Percentiles rank a stretch among this genome's conserved stretches.
Conservation (phyloP, 2,329 filamentous ascomycete genomes). For the Byssochlamys sp. region DNA sequence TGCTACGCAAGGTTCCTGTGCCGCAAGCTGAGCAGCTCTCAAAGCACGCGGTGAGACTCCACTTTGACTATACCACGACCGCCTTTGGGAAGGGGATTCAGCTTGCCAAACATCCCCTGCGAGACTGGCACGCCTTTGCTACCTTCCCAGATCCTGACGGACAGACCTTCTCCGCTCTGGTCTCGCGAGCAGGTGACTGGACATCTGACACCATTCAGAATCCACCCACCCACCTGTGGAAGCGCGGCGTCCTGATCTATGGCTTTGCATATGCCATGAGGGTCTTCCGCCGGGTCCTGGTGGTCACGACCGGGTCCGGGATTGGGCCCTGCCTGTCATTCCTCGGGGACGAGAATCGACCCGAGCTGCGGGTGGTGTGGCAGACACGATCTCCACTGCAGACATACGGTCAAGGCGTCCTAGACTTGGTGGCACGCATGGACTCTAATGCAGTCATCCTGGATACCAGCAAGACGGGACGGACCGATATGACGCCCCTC, state of each 20-base stretch:
- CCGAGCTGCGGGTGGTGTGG: conserved; percentile 55
- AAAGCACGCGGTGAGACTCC: conserved; percentile 60
- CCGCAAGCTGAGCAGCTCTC: conserved; percentile 58
- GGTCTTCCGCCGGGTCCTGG: conserved; percentile 55
- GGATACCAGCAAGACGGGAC: conserved; percentile 52
- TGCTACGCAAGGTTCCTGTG: conserved; percentile 59
- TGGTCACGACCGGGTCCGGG: conserved; percentile 64
- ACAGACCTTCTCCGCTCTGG: conserved; percentile 56
- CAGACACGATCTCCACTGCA: conserved; percentile 51
- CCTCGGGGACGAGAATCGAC: conserved; percentile 40
- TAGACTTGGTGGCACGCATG: conserved; percentile 46
- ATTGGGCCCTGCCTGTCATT: conserved; percentile 61
- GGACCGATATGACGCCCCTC: conserved; percentile 52
- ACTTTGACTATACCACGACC: conserved; percentile 56
- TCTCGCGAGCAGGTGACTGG: conserved; percentile 70
- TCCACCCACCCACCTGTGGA: conserved; percentile 55
- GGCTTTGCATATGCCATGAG: conserved; percentile 60
- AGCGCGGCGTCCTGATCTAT: conserved; percentile 56
- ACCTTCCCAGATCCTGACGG: conserved; percentile 54
- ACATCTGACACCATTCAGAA: conserved; percentile 54
- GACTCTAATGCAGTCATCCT: conserved; percentile 58
- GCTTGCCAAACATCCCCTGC: conserved; percentile 53
- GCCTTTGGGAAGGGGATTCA: conserved; percentile 50
- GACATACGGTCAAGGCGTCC: conserved; percentile 53
- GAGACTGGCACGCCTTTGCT: conserved; percentile 69